phyloP scores from a whole-genome alignment of 441 rosid genomes.

The Gossypium trilobum region DNA sequence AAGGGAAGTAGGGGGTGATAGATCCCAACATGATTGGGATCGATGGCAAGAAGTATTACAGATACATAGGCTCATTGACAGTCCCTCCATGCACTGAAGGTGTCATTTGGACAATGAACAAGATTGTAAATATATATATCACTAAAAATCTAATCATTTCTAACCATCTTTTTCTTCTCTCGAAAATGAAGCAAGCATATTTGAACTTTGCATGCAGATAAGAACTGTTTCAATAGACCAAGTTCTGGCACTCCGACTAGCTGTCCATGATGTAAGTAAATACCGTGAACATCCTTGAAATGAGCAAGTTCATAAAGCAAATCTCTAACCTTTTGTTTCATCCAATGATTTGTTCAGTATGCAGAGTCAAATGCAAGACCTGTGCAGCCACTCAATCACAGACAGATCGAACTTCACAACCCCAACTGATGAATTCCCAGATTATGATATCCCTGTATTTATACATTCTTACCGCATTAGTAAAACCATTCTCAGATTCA shows the following conservation, averaged over 20 bases:
- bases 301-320: not conserved
- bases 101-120: constrained; percentile 45
- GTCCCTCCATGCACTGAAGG: constrained; percentile 59
- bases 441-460: not conserved
- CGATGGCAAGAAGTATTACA: constrained; percentile 32
- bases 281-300: not conserved
- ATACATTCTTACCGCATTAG: not conserved
- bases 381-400: constrained; percentile 30
- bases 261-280: constrained; percentile 47
- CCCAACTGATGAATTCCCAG: not conserved
- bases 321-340: not conserved
- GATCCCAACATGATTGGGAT: constrained; percentile 32
- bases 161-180: not conserved
- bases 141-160: not conserved
- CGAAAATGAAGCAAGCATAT: not conserved
- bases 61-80: constrained; percentile 55
- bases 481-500: not conserved
- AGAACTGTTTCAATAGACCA: constrained; percentile 35
- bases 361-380: constrained; percentile 51
- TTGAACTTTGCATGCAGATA: constrained; percentile 20
- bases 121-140: constrained; percentile 23
- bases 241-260: constrained; percentile 29
- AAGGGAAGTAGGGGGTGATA: constrained; percentile 31
- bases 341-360: constrained; percentile 25
- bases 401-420: constrained; percentile 26